These are phyloP conservation scores for Funneliformis geosporum DNA, from an alignment of 192 early-diverging fungal genomes.

Conservation along the genomic window DNA sequence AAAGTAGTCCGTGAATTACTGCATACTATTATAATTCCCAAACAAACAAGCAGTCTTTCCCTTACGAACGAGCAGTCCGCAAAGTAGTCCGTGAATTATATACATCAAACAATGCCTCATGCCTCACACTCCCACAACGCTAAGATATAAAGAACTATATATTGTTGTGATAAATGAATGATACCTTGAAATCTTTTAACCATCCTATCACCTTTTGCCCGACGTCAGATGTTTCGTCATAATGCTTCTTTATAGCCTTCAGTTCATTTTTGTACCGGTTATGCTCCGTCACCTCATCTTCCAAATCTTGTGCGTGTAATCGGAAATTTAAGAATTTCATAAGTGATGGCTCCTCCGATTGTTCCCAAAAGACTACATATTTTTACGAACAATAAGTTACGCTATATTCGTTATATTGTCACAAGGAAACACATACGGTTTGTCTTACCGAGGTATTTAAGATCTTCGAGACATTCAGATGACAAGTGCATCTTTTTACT, in stretches of 20 bases:
- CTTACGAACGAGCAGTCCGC: conserved; percentile 10
- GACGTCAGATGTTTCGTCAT: conserved; percentile 19
- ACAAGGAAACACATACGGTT: not conserved
- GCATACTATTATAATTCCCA: not conserved
- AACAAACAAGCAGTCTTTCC: conserved; percentile 26
- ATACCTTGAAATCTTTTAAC: conserved; percentile 21
- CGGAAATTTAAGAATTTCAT: conserved; percentile 30
- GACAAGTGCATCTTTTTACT: not conserved
- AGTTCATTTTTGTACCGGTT: conserved; percentile 21
- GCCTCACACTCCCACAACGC: no score
- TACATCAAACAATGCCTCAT: no score
- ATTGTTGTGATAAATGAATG: no score
- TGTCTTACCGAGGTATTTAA: conserved; percentile 8
- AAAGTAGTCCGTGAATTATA: conserved; percentile 9
- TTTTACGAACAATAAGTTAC: conserved; percentile 13
- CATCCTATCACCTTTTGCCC: conserved; percentile 25
- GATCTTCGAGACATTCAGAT: conserved; percentile 8
- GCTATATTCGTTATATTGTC: conserved; percentile 14
- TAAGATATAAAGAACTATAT: no score
- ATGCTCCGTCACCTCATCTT: conserved; percentile 17
- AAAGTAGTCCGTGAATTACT: conserved; percentile 17
- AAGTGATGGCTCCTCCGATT: conserved; percentile 16
- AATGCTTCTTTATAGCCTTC: conserved; percentile 7
- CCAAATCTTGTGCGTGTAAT: conserved; percentile 16
- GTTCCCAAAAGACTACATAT: conserved; percentile 22